Evolutionary conservation across 257 asterid genomes (phyloP).

Genomic region (Solanum medicagineum): DNA sequence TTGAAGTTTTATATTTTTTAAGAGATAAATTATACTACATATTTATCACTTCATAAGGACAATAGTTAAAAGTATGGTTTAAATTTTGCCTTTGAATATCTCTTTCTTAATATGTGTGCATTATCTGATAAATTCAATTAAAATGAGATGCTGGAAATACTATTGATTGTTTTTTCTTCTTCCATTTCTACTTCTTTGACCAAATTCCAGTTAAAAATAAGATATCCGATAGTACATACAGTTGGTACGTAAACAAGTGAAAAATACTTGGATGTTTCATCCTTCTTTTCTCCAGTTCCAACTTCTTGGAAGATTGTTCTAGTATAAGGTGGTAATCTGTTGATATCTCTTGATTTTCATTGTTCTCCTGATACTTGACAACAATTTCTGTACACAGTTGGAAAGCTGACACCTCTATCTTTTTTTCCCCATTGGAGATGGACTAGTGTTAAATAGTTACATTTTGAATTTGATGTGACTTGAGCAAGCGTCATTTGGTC

Average conservation of each 20-base stretch:
- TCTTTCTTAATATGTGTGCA: too few species aligned
- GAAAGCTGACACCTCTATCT: not conserved
- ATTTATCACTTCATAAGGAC: too few species aligned
- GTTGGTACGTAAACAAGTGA: too few species aligned
- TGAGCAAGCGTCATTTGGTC: not conserved
- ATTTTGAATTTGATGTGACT: not conserved
- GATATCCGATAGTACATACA: not conserved
- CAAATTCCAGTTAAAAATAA: not conserved
- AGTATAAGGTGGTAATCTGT: not conserved
- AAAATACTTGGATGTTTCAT: not conserved
- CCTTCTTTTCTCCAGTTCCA: not conserved
- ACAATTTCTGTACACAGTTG: not conserved
- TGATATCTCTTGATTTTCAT: not conserved
- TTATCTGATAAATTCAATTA: too few species aligned
- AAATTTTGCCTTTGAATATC: too few species aligned
- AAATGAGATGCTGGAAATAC: too few species aligned
- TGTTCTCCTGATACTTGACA: not conserved
- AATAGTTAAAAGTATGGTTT: too few species aligned
- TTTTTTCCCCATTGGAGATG: not conserved
- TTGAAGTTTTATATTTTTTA: too few species aligned
- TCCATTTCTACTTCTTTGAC: not conserved
- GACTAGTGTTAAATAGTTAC: not conserved
- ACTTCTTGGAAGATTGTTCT: not conserved
- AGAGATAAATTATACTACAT: too few species aligned
- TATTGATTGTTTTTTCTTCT: not conserved